Evolutionary conservation across 2,329 filamentous ascomycete genomes (phyloP).

Genomic region (Exophiala alcalophila): DNA sequence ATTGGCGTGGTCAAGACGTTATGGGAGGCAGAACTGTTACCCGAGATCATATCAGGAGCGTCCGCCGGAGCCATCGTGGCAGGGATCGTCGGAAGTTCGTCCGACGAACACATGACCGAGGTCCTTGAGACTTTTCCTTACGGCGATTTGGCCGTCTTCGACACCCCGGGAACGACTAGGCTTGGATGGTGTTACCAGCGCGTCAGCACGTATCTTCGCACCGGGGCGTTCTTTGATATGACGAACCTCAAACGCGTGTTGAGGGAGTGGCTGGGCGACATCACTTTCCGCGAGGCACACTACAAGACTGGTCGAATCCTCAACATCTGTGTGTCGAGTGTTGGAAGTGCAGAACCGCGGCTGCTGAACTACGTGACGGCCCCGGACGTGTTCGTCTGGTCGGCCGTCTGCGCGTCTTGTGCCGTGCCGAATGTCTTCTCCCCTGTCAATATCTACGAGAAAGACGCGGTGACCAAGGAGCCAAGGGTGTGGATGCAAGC

Average conservation of each 20-base stretch:
- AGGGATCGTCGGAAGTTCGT: conserved; percentile 72
- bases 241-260: conserved; percentile 77
- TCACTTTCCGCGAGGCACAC: conserved; percentile 94
- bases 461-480: conserved; percentile 75
- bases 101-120: conserved; percentile 71
- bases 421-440: conserved; percentile 81
- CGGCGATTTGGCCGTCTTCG: conserved; percentile 79
- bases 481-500: conserved; percentile 76
- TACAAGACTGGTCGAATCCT: conserved; percentile 88
- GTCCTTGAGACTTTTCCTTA: conserved; percentile 70
- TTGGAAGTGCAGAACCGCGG: conserved; percentile 80
- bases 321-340: conserved; percentile 90
- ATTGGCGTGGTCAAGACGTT: conserved; percentile 82
- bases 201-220: conserved; percentile 68
- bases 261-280: conserved; percentile 74
- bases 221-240: conserved; percentile 73
- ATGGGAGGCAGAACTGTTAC: conserved; percentile 70
- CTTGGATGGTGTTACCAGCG: conserved; percentile 40
- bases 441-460: conserved; percentile 73
- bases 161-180: conserved; percentile 53
- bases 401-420: conserved; percentile 86
- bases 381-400: conserved; percentile 94
- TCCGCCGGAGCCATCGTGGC: conserved; percentile 86
- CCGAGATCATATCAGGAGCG: conserved; percentile 81
- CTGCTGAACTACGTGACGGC: conserved; percentile 91